phyloP scores from a whole-genome alignment of 129 eudicot species.

The Arctium lappa region DNA sequence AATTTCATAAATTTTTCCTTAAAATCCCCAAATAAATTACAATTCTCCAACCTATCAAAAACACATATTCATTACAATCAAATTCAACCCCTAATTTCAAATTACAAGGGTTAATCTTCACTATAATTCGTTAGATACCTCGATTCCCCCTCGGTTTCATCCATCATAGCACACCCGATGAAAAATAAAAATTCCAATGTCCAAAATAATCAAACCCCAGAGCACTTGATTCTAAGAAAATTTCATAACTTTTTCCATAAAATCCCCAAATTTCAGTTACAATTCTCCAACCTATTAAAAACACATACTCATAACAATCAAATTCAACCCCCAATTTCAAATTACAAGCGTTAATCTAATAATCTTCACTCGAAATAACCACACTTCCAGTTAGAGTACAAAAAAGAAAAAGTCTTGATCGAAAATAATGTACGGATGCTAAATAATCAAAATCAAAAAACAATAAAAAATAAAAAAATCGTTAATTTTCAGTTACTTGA shows the following conservation, averaged over 20 bases:
- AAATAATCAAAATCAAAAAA: not conserved
- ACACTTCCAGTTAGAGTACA: not conserved
- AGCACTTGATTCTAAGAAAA: constrained; percentile 1
- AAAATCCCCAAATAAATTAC: not conserved
- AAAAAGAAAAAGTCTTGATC: not conserved
- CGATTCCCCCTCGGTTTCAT: constrained; percentile 44
- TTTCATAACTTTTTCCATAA: not conserved
- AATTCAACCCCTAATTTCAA: not conserved
- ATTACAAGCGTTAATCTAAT: not conserved
- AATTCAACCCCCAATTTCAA: not conserved
- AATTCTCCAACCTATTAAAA: not conserved
- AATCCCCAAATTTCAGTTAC: not conserved
- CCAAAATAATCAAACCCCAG: not conserved
- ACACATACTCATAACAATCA: not conserved
- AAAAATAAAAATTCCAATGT: not conserved
- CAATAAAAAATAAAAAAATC: not conserved
- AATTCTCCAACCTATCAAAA: not conserved
- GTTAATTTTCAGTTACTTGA: not conserved
- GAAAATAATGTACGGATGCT: not conserved
- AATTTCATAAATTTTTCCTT: not conserved
- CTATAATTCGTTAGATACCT: constrained; percentile 29
- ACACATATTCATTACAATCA: not conserved
- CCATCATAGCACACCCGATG: constrained; percentile 35
- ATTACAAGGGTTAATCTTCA: not conserved
- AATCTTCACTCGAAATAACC: not conserved